These are phyloP conservation scores for Fusarium solani-melongenae DNA, from an alignment of 2,329 filamentous ascomycete genomes.

Conservation along the genomic window DNA sequence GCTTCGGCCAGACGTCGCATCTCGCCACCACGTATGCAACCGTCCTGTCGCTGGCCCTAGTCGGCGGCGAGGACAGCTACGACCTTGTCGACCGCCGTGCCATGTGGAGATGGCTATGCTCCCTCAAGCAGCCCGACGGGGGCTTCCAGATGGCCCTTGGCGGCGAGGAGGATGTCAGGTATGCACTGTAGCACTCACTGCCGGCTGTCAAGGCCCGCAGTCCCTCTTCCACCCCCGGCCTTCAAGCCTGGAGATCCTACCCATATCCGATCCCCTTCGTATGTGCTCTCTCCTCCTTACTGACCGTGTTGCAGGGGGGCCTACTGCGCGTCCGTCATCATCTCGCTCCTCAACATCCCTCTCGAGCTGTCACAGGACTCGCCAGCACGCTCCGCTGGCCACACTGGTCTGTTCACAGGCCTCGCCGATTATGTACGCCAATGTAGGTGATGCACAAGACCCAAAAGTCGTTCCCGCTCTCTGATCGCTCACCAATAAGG, in stretches of 20 bases:
- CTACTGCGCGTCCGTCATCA: slow-evolving; percentile 88
- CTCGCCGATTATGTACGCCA: slow-evolving; percentile 83
- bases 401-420: slow-evolving; percentile 73
- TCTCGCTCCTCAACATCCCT: slow-evolving; percentile 86
- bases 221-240: slow-evolving; percentile 22
- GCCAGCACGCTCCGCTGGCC: slow-evolving; percentile 71
- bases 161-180: slow-evolving; percentile 94
- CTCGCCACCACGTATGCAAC: slow-evolving; percentile 90
- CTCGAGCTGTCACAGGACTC: slow-evolving; percentile 80
- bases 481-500: slow-evolving; percentile 59
- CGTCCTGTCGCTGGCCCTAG: slow-evolving; percentile 80
- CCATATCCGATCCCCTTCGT: neutral
- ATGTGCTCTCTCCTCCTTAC: slow-evolving; percentile 12
- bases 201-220: slow-evolving; percentile 27
- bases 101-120: slow-evolving; percentile 92
- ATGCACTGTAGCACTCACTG: slow-evolving; percentile 47
- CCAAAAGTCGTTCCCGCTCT: slow-evolving; percentile 20
- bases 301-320: slow-evolving; percentile 71
- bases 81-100: slow-evolving; percentile 81
- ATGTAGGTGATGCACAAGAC: slow-evolving; percentile 67
- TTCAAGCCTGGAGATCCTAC: slow-evolving; percentile 3
- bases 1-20: slow-evolving; percentile 91
- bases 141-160: slow-evolving; percentile 89
- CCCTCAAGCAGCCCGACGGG: slow-evolving; percentile 86
- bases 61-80: slow-evolving; percentile 80